A percentile compares a stretch with the other conserved stretches of the same genome.
Conservation (phyloP, 2,329 filamentous ascomycete genomes). For the Fusarium decemcellulare region DNA sequence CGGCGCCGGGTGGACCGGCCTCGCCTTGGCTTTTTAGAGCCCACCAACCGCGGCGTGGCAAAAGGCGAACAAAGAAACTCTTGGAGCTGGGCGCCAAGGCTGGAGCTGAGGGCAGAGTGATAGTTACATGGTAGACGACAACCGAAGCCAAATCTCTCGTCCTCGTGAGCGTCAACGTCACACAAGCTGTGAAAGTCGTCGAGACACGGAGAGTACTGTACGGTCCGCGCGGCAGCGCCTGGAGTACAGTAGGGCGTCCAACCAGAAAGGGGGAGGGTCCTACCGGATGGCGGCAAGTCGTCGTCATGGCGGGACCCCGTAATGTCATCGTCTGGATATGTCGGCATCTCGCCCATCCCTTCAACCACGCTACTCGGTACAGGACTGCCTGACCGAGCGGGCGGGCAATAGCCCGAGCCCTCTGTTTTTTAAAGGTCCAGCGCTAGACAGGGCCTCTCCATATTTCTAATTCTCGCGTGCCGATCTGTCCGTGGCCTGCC, state of each 20-base stretch:
- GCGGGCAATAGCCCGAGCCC: constrained; percentile 1
- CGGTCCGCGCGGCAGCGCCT: constrained; percentile 5
- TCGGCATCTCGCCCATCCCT: constrained; percentile 43
- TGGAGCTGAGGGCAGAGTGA: constrained; percentile 4
- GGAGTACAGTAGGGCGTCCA: constrained; percentile 1
- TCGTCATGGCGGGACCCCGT: constrained; percentile 37
- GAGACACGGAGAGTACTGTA: neutral
- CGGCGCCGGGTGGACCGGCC: constrained; percentile 43
- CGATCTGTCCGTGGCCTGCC: constrained; percentile 46
- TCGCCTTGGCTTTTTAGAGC: constrained; percentile 28
- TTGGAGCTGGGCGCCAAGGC: constrained; percentile 34
- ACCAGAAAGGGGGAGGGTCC: neutral
- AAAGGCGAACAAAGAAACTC: constrained; percentile 14
- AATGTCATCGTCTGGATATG: constrained; percentile 43
- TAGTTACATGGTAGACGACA: neutral
- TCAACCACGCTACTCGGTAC: constrained; percentile 2
- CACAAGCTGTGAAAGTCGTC: constrained; percentile 10
- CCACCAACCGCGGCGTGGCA: constrained; percentile 26
- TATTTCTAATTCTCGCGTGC: constrained; percentile 46
- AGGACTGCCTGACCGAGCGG: constrained; percentile 13
- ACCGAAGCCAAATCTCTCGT: neutral
- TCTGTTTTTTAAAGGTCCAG: constrained; percentile 16
- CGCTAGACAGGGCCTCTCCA: constrained; percentile 44
- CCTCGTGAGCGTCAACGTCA: too few species aligned
- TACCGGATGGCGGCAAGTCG: constrained; percentile 14